A percentile compares a stretch with the other conserved stretches of the same genome.
Evolutionary conservation across 371 early-diverging fungal genomes (phyloP).

Genomic region (Lichtheimia ornata): DNA sequence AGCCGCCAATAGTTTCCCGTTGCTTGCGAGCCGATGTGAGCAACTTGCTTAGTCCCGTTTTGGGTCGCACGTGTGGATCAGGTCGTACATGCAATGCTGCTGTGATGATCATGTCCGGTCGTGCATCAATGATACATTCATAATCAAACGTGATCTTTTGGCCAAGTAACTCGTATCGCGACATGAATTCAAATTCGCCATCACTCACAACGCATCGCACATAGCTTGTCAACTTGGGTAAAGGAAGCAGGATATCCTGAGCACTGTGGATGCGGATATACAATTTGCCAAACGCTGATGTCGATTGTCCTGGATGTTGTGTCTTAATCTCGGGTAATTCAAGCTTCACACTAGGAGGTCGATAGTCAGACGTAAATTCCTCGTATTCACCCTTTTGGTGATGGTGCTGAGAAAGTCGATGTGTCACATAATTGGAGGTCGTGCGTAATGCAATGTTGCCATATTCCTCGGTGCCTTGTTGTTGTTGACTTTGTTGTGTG

Average conservation of each 20-base stretch:
- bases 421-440: neutral
- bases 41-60: conserved; percentile 29
- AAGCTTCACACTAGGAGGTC: conserved; percentile 4
- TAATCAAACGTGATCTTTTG: conserved; percentile 29
- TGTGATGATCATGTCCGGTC: conserved; percentile 44
- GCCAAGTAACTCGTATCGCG: conserved; percentile 37
- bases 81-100: conserved; percentile 45
- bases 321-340: neutral
- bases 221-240: conserved; percentile 42
- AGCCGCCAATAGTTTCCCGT: conserved; percentile 33
- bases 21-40: conserved; percentile 34
- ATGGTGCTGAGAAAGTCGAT: conserved; percentile 3
- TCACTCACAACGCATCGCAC: conserved; percentile 50
- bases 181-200: conserved; percentile 50
- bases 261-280: conserved; percentile 41
- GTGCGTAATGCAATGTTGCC: neutral
- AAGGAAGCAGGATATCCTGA: conserved; percentile 37
- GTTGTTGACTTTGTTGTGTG: neutral
- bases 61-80: conserved; percentile 37
- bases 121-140: conserved; percentile 40
- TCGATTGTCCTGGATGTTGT: neutral
- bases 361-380: neutral
- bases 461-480: neutral
- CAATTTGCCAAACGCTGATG: conserved; percentile 29
- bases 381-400: neutral